phyloP scores from a whole-genome alignment of 2,329 filamentous ascomycete species.

The Tolypocladium pustulatum region DNA sequence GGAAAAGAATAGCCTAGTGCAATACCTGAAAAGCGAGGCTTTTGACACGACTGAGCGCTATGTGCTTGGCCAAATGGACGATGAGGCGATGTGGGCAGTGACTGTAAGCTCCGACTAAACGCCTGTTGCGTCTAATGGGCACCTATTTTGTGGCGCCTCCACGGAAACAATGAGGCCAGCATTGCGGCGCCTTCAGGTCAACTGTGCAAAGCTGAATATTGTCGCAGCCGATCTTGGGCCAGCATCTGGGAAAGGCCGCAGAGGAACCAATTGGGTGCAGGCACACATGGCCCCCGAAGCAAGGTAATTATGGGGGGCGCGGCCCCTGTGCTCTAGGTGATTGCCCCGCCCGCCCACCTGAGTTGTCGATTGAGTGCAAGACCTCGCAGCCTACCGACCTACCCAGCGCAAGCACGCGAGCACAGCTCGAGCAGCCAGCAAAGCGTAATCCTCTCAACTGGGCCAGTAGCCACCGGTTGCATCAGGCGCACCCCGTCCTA shows the following conservation, averaged over 20 bases:
- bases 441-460: not conserved
- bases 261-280: not conserved
- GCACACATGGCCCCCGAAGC: not conserved
- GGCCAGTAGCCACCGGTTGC: not conserved
- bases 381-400: not conserved
- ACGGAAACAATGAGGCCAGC: not conserved
- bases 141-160: not conserved
- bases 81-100: not conserved
- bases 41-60: conserved; percentile 10
- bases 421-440: not conserved
- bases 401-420: not conserved
- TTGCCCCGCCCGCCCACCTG: not conserved
- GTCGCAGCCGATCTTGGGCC: not conserved
- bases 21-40: conserved; percentile 21
- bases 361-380: not conserved
- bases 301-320: not conserved
- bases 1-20: conserved; percentile 22
- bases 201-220: not conserved
- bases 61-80: not conserved
- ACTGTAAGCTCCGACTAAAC: not conserved
- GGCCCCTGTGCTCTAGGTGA: not conserved
- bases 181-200: not conserved
- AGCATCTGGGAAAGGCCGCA: not conserved
- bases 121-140: not conserved
- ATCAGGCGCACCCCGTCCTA: not conserved